These are phyloP conservation scores for Phytophthora boehmeriae DNA, from an alignment of 352 stramenopile genomes.

Conservation along the genomic window DNA sequence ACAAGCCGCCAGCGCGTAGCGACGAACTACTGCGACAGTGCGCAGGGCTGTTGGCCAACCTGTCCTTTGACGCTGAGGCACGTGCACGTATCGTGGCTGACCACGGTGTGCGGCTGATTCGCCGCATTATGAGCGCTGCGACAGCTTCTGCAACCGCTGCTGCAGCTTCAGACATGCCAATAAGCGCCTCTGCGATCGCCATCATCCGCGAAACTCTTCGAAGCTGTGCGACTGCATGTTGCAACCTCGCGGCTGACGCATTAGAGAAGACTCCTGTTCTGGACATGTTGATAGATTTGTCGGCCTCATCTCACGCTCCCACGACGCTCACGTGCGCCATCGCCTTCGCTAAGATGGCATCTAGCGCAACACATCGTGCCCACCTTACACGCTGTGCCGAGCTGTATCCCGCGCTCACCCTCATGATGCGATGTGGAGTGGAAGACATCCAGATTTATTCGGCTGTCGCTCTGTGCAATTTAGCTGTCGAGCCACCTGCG, in stretches of 20 bases:
- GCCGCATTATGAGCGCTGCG: constrained; percentile 65
- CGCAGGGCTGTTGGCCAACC: constrained; percentile 67
- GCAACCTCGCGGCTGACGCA: constrained; percentile 72
- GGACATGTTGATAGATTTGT: constrained; percentile 84
- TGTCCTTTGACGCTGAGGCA: constrained; percentile 76
- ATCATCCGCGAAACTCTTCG: constrained; percentile 67
- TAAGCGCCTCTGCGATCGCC: constrained; percentile 24
- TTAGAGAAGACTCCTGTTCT: constrained; percentile 74
- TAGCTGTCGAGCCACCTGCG: constrained; percentile 65
- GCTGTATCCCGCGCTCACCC: constrained; percentile 74
- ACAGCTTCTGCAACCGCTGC: constrained; percentile 22
- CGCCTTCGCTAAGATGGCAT: constrained; percentile 78
- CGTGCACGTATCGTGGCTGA: constrained; percentile 67
- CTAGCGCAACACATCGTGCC: constrained; percentile 53
- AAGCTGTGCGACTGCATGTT: constrained; percentile 76
- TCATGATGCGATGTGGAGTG: constrained; percentile 90
- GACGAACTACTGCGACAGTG: constrained; percentile 75
- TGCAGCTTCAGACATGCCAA: constrained; percentile 22
- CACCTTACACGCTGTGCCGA: constrained; percentile 73
- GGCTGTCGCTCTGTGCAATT: constrained; percentile 85
- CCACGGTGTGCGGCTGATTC: constrained; percentile 62
- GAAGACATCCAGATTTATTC: constrained; percentile 91
- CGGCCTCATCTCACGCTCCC: constrained; percentile 51
- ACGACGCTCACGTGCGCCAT: constrained; percentile 82
- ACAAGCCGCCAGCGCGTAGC: constrained; percentile 58